Evolutionary conservation across 1,284 basidiomycete genomes (phyloP).

Genomic region (Rhodofomes roseus): DNA sequence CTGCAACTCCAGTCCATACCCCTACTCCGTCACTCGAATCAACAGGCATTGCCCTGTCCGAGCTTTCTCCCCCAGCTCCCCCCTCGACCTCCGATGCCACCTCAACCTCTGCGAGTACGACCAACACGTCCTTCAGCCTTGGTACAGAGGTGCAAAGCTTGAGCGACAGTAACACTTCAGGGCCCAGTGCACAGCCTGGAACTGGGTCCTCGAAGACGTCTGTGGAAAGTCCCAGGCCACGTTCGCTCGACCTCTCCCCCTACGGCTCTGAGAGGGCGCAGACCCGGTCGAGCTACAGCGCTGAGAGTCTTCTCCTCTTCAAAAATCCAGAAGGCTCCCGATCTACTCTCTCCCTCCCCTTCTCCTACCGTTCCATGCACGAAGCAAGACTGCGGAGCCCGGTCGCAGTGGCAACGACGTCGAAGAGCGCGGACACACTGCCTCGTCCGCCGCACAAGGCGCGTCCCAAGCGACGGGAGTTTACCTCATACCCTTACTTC

Average conservation of each 20-base stretch:
- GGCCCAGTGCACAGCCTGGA: not conserved
- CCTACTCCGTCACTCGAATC: not conserved
- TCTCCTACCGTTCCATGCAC: not conserved
- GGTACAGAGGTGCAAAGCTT: not conserved
- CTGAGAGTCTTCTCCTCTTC: constrained; percentile 5
- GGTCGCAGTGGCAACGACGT: not conserved
- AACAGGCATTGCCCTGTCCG: not conserved
- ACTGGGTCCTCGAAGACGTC: not conserved
- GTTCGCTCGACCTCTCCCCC: not conserved
- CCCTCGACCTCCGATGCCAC: not conserved
- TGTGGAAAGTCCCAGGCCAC: not conserved
- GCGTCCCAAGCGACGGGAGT: constrained; percentile 10
- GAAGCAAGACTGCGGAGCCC: not conserved
- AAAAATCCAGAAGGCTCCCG: not conserved
- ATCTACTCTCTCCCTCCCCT: constrained; percentile 2
- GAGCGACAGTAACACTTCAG: not conserved
- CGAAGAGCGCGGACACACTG: not conserved
- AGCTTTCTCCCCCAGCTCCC: not conserved
- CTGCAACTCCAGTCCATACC: not conserved
- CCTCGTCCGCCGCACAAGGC: not conserved
- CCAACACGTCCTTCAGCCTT: not conserved
- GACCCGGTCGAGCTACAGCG: constrained; percentile 1
- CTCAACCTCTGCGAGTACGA: not conserved
- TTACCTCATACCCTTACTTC: constrained; percentile 7
- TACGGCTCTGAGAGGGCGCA: not conserved